Percentiles rank a stretch among this genome's conserved stretches.
These are phyloP conservation scores for Meira nashicola DNA, from an alignment of 1,284 basidiomycete genomes.

Conservation along the genomic window DNA sequence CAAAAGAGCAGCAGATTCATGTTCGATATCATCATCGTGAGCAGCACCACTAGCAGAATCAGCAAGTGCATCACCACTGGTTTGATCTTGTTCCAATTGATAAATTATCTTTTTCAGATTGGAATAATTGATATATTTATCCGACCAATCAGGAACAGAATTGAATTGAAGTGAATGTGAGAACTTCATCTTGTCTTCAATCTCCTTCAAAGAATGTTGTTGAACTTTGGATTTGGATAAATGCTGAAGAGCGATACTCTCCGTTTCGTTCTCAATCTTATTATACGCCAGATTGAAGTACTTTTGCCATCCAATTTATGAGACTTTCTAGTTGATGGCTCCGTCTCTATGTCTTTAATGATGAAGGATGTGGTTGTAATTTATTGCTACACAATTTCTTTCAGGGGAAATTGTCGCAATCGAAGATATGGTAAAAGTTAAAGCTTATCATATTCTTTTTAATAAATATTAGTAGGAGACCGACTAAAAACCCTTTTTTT, in stretches of 20 bases:
- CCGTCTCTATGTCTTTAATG: too few relatives aligned
- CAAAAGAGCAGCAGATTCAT: conserved; percentile 40
- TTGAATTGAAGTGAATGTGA: conserved; percentile 82
- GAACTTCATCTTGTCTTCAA: conserved; percentile 22
- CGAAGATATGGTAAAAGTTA: too few relatives aligned
- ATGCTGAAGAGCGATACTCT: background rate
- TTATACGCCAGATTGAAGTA: too few relatives aligned
- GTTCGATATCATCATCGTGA: conserved; percentile 30
- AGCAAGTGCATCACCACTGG: conserved; percentile 2
- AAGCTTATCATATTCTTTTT: too few relatives aligned
- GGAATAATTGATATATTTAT: conserved; percentile 68
- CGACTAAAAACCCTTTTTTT: too few relatives aligned
- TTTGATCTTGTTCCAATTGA: conserved; percentile 42
- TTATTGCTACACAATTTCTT: too few relatives aligned
- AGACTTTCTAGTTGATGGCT: background rate
- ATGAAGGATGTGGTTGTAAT: background rate
- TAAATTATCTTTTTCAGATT: conserved; percentile 52
- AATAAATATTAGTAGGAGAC: too few relatives aligned
- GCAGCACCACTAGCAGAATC: conserved; percentile 16
- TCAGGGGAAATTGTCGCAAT: too few relatives aligned
- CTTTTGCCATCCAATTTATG: background rate
- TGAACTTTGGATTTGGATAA: background rate
- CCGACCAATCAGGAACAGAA: conserved; percentile 88
- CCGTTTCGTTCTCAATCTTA: background rate
- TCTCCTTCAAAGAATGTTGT: background rate